Percentiles rank a stretch among this genome's conserved stretches.
Evolutionary conservation across 345 rosid species (phyloP).

Genomic region (Eucalyptus coolabah): DNA sequence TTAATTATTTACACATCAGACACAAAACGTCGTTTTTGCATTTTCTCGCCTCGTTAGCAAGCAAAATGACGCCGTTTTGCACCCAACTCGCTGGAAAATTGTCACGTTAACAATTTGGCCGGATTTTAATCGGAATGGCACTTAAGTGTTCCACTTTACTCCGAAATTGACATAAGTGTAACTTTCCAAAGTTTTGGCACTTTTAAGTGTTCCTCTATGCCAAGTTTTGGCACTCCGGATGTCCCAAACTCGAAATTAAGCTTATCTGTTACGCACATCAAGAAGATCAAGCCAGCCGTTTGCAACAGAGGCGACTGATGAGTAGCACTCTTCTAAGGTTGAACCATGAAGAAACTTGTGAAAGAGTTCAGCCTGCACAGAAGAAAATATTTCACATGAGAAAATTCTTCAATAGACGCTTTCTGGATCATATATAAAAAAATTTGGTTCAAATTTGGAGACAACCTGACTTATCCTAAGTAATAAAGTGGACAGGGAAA

Average conservation of each 20-base stretch:
- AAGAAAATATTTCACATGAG: neutral
- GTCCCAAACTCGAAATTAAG: neutral
- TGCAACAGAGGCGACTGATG: conserved; percentile 90
- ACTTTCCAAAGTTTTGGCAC: too few relatives aligned
- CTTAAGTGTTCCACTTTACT: too few relatives aligned
- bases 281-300: conserved; percentile 98
- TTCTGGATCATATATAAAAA: neutral
- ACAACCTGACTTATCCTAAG: neutral
- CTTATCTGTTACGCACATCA: conserved; percentile 39
- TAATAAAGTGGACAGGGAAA: neutral
- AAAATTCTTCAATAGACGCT: neutral
- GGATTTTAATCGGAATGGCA: too few relatives aligned
- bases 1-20: too few relatives aligned
- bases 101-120: too few relatives aligned
- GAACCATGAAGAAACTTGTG: conserved; percentile 91
- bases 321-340: conserved; percentile 87
- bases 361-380: conserved; percentile 83
- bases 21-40: too few relatives aligned
- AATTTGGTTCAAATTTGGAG: neutral
- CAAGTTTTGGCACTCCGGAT: too few relatives aligned
- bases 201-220: too few relatives aligned
- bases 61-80: too few relatives aligned
- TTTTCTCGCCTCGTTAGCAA: too few relatives aligned
- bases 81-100: too few relatives aligned
- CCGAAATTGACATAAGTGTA: too few relatives aligned